A percentile compares a stretch with the other conserved stretches of the same genome.
These are phyloP conservation scores for Clitopilus hobsonii DNA, from an alignment of 768 basidiomycete species.

Conservation along the genomic window DNA sequence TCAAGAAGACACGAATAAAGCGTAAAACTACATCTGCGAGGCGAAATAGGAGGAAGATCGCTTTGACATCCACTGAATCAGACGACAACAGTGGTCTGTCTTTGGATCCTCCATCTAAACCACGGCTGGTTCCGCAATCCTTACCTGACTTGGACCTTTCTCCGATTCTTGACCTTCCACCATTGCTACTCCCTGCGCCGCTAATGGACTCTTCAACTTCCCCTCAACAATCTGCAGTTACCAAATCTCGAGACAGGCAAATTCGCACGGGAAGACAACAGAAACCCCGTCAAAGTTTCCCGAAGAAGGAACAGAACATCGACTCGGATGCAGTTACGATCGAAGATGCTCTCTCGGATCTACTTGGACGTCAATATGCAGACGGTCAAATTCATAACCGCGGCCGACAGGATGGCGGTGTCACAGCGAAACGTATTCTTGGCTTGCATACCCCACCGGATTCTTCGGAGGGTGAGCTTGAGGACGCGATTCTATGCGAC, in stretches of 20 bases:
- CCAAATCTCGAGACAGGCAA: background rate
- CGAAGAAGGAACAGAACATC: too few relatives aligned
- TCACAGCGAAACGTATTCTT: background rate
- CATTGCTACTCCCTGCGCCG: background rate
- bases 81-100: background rate
- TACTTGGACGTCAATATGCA: background rate
- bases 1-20: background rate
- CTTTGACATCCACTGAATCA: background rate
- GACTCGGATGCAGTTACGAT: too few relatives aligned
- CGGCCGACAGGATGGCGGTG: background rate
- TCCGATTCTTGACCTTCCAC: background rate
- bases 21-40: background rate
- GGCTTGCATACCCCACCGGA: background rate
- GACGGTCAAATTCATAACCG: background rate
- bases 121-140: background rate
- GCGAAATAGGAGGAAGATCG: background rate
- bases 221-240: background rate
- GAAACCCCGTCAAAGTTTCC: too few relatives aligned
- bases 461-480: background rate
- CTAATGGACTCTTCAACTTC: background rate
- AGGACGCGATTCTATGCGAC: background rate
- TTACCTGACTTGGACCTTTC: background rate
- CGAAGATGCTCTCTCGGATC: too few relatives aligned
- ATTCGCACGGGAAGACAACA: too few relatives aligned
- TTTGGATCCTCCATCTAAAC: background rate